Base-by-base conservation (phyloP, 805 yeast genomes). In the Yarrowia hollandica region DNA sequence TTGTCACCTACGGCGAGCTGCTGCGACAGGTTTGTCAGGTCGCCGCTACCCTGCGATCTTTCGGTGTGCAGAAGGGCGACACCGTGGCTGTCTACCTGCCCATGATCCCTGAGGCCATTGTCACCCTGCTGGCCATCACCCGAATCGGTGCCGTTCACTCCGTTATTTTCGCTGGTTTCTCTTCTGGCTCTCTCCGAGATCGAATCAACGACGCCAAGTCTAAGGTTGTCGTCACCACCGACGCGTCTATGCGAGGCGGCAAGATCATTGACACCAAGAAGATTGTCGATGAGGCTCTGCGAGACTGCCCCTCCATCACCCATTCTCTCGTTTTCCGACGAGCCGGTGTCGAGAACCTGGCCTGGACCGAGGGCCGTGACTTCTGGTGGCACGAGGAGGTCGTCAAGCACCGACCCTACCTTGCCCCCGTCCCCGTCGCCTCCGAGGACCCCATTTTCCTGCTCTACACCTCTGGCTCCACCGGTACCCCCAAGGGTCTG, bases 401-500 rank as follows among this genome's bases (percentile, higher is more conserved):
- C 65, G 81, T 75, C 65, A 88, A 88, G 74, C 88, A 82, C 75
- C 86, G 94, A 66, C 84, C 87, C 62, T 92, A 91, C 77, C 77
- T 80, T 67, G 94, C 98, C 55, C 96, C 96, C 31, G 85, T 82
- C 42, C 84, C 96, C 38, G 95, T 90, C 61, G 81, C 84, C 71
- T 73, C 96, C 50, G 99, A 94, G 77, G 97, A 94, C 76, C 98
- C 99, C 60, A 77, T 94, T 67, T 94, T 94, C 79, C 77, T 94
- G 75, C 83, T 94, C 69, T 94, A 94, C 77, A 94, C 99, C 48
- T 91, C 98, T 5, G 99, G 99, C 62, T 91, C 98, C 31, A 94
- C 99, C 28, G 98, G 99, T 65, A 84, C 91, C 71, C 99, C 99
- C 71, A 94, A 94, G 81, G 99, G 99, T 76, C 91, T 94, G 66